Percentiles rank a stretch among this genome's conserved stretches.
Conservation (phyloP, 2,329 filamentous ascomycete species). For the Ceratocystis cubensis region DNA sequence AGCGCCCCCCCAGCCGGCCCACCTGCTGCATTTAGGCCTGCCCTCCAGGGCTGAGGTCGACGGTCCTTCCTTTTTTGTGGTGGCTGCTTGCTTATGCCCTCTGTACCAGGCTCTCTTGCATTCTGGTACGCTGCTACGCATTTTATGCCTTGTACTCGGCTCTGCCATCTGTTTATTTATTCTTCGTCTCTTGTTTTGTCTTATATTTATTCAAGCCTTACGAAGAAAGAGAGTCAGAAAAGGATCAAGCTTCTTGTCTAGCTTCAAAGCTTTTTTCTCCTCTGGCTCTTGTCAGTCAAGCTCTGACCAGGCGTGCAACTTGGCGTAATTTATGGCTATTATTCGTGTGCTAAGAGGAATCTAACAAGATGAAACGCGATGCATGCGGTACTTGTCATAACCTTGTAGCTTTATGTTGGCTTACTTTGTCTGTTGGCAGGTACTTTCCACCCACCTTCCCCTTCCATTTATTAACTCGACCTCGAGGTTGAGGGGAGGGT, state of each 20-base stretch:
- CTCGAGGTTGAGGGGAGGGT: not conserved
- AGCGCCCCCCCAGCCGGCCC: no score
- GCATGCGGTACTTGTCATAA: not conserved
- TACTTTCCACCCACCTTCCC: not conserved
- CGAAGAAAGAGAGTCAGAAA: not conserved
- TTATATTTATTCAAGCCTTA: no score
- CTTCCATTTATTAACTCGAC: not conserved
- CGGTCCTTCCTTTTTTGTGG: no score
- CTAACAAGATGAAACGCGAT: not conserved
- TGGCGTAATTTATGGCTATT: not conserved
- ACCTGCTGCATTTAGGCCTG: no score
- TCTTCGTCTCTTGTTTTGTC: no score
- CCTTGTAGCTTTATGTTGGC: no score
- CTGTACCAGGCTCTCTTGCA: not conserved
- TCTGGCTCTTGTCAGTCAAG: not conserved
- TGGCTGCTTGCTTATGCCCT: no score
- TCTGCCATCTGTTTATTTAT: no score
- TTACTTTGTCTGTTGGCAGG: not conserved
- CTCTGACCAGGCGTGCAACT: not conserved
- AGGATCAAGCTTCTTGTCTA: constrained; percentile 5
- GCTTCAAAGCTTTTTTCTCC: constrained; percentile 1
- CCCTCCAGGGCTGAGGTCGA: no score
- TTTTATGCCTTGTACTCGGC: not conserved
- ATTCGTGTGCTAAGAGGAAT: not conserved
- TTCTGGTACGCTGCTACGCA: not conserved